phyloP scores from a whole-genome alignment of 768 basidiomycete species.

The Phlebiopsis gigantea region DNA sequence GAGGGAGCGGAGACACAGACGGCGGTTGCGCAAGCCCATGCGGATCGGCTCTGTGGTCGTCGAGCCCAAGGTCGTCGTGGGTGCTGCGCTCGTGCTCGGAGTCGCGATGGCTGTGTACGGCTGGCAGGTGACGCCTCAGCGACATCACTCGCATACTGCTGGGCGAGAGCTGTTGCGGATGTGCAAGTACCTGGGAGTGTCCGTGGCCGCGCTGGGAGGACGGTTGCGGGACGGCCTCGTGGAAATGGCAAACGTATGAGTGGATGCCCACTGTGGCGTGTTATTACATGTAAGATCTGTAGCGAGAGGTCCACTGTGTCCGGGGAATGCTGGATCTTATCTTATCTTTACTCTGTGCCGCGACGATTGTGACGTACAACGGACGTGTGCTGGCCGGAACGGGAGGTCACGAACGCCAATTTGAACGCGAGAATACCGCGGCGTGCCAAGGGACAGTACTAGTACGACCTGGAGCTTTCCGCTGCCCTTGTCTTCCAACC shows the following conservation, averaged over 20 bases:
- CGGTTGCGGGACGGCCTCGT: slow-evolving; percentile 19
- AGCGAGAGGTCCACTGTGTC: not conserved
- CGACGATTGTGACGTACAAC: slow-evolving; percentile 2
- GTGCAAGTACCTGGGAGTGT: slow-evolving; percentile 18
- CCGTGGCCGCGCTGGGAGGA: slow-evolving; percentile 20
- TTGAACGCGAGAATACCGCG: slow-evolving; percentile 9
- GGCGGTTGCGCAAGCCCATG: slow-evolving; percentile 23
- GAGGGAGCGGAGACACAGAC: slow-evolving; percentile 30
- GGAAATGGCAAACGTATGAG: not conserved
- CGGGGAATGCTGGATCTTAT: not conserved
- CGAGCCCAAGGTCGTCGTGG: slow-evolving; percentile 37
- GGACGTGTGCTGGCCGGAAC: slow-evolving; percentile 10
- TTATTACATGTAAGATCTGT: not conserved
- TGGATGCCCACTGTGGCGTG: not conserved
- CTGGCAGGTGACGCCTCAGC: slow-evolving; percentile 12
- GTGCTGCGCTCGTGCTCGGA: slow-evolving; percentile 64
- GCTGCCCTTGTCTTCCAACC: not conserved
- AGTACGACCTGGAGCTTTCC: slow-evolving; percentile 14
- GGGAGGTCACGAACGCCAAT: slow-evolving; percentile 3
- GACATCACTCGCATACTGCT: slow-evolving; percentile 7
- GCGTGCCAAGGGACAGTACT: not conserved
- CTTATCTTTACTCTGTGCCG: slow-evolving; percentile 2
- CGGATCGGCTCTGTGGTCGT: slow-evolving; percentile 24
- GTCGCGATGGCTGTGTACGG: slow-evolving; percentile 54
- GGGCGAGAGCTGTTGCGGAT: slow-evolving; percentile 19